phyloP scores from a whole-genome alignment of 176 grass and related monocot genomes.

The Zea luxurians region DNA sequence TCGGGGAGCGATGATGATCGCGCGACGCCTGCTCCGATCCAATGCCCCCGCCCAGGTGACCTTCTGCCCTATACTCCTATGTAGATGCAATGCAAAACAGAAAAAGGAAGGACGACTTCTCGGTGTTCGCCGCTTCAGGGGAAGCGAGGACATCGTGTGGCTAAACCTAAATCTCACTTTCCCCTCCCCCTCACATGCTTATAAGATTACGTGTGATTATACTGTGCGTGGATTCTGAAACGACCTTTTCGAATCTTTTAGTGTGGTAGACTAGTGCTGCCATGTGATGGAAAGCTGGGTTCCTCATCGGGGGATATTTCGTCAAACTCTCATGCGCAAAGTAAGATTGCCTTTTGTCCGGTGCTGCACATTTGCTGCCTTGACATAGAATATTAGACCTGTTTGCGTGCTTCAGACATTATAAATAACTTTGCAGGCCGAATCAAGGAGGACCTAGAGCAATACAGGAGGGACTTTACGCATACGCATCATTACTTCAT shows the following conservation, averaged over 20 bases:
- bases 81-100: neutral
- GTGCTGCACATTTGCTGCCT: neutral
- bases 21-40: conserved; percentile 25
- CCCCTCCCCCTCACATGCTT: too few relatives aligned
- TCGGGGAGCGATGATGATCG: conserved; percentile 21
- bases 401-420: neutral
- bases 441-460: too few relatives aligned
- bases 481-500: too few relatives aligned
- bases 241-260: neutral
- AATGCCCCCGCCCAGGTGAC: conserved; percentile 29
- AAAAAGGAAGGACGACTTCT: neutral
- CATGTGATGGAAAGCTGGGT: neutral
- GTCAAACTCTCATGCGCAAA: neutral
- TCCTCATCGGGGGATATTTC: neutral
- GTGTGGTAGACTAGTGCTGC: neutral
- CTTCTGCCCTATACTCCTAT: neutral
- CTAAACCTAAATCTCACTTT: too few relatives aligned
- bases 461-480: too few relatives aligned
- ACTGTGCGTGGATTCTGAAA: neutral
- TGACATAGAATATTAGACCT: neutral
- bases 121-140: neutral
- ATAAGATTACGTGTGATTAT: neutral
- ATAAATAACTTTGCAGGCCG: too few relatives aligned
- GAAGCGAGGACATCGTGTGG: neutral
- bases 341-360: neutral